Evolutionary conservation across 2,329 filamentous ascomycete species (phyloP).

Genomic region (Cladosporium velox): DNA sequence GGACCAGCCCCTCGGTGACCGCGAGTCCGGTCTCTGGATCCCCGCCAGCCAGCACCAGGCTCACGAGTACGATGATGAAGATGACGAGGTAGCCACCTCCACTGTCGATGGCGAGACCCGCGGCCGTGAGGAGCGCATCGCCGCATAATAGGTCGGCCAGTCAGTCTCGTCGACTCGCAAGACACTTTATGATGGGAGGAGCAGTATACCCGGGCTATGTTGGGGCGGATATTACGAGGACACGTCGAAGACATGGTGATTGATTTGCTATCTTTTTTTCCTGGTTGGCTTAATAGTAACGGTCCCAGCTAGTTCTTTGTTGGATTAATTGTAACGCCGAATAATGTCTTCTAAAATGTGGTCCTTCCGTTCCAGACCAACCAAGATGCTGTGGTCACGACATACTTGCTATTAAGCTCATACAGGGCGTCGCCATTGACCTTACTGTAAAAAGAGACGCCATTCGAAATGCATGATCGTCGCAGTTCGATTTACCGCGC

Average conservation of each 20-base stretch:
- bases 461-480: background rate
- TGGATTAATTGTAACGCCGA: conserved; percentile 8
- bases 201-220: conserved; percentile 15
- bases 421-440: rapidly evolving
- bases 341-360: conserved; percentile 6
- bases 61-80: conserved; percentile 63
- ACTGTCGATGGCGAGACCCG: conserved; percentile 45
- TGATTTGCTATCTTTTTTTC: conserved; percentile 11
- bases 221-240: conserved; percentile 3
- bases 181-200: conserved; percentile 15
- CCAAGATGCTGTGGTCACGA: background rate
- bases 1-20: conserved; percentile 72
- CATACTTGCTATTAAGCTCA: background rate
- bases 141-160: conserved; percentile 16
- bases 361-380: background rate
- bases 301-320: conserved; percentile 9
- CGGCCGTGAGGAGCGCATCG: conserved; percentile 50
- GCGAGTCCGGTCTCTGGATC: conserved; percentile 79
- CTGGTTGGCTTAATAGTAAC: conserved; percentile 15
- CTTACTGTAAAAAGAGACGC: background rate
- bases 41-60: conserved; percentile 68
- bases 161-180: background rate
- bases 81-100: conserved; percentile 62
- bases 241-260: conserved; percentile 5
- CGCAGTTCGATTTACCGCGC: too few relatives aligned